These are phyloP conservation scores for Acanthochlamys bracteata DNA, from an alignment of 106 monocot genomes.

Conservation along the genomic window DNA sequence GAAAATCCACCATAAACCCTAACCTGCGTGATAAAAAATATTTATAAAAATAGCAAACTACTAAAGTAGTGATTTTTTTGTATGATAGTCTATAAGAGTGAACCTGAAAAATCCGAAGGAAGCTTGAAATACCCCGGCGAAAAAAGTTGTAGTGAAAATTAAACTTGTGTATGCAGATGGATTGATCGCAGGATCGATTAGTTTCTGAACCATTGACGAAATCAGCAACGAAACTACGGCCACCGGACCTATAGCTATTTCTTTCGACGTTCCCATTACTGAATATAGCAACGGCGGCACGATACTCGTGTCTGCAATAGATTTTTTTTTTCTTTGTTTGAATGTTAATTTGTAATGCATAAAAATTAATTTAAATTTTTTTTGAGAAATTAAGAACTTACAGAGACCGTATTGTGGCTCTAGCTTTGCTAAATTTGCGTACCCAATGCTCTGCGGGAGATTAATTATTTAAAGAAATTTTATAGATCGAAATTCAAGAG, in stretches of 20 bases:
- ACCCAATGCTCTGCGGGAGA: slow-evolving; percentile 72
- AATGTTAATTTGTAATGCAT: too few species aligned
- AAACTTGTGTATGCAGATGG: slow-evolving; percentile 31
- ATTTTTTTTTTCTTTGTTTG: too few species aligned
- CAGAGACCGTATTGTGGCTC: slow-evolving; percentile 96
- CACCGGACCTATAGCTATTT: slow-evolving; percentile 82
- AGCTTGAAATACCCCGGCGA: slow-evolving; percentile 71
- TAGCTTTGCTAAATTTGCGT: slow-evolving; percentile 77
- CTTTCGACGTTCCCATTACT: slow-evolving; percentile 84
- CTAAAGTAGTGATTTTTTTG: neutral
- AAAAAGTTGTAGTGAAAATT: slow-evolving; percentile 78
- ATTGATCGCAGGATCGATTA: slow-evolving; percentile 54
- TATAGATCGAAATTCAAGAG: too few species aligned
- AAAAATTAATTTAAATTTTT: too few species aligned
- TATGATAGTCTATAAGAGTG: neutral
- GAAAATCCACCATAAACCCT: slow-evolving; percentile 75
- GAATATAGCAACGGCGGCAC: slow-evolving; percentile 84
- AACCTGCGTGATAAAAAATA: slow-evolving; percentile 38
- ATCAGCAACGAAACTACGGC: slow-evolving; percentile 71
- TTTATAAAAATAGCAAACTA: too few species aligned
- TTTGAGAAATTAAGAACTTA: slow-evolving; percentile 42
- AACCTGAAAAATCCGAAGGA: slow-evolving; percentile 70
- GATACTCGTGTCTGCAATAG: slow-evolving; percentile 73
- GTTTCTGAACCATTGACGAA: slow-evolving; percentile 51
- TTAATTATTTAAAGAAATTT: too few species aligned